Conservation (phyloP, 2,329 filamentous ascomycete genomes). For the Lecanosticta acicola region DNA sequence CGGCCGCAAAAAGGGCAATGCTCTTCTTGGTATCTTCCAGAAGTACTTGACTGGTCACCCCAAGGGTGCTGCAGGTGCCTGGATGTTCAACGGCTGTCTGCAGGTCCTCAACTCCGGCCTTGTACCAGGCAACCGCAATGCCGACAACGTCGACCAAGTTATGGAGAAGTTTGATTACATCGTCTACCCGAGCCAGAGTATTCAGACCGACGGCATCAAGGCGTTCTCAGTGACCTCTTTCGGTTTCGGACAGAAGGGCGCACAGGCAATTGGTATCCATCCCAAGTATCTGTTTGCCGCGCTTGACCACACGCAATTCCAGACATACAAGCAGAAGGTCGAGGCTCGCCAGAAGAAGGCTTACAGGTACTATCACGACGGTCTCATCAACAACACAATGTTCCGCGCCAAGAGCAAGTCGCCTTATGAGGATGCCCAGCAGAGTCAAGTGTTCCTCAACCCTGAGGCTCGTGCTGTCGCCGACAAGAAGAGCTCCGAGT, state of each 20-base stretch:
- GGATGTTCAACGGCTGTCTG: slow-evolving; percentile 99
- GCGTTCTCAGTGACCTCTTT: slow-evolving; percentile 99
- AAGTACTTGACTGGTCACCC: slow-evolving; percentile 98
- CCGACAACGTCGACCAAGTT: slow-evolving; percentile 90
- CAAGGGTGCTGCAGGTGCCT: slow-evolving; percentile 97
- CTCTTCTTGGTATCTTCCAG: slow-evolving; percentile 94
- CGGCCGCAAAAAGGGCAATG: slow-evolving; percentile 93
- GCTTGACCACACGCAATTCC: slow-evolving; percentile 80
- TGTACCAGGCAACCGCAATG: slow-evolving; percentile 94
- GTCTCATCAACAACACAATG: slow-evolving; percentile 93
- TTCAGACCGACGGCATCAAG: slow-evolving; percentile 97
- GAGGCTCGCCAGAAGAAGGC: slow-evolving; percentile 95
- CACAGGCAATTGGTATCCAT: slow-evolving; percentile 94
- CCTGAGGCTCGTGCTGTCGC: slow-evolving; percentile 77
- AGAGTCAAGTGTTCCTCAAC: slow-evolving; percentile 86
- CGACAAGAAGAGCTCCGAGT: slow-evolving; percentile 79
- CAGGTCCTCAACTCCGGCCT: slow-evolving; percentile 92
- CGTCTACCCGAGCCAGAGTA: slow-evolving; percentile 87
- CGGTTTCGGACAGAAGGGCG: slow-evolving; percentile 98
- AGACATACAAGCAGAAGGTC: slow-evolving; percentile 79
- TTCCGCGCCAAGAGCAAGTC: slow-evolving; percentile 92
- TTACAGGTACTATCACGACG: slow-evolving; percentile 97
- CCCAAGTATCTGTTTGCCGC: slow-evolving; percentile 92
- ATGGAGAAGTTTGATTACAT: slow-evolving; percentile 99
- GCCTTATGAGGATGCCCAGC: slow-evolving; percentile 83